Evolutionary conservation across 2,329 filamentous ascomycete species (phyloP).

Genomic region (Chaetomium strumarium): DNA sequence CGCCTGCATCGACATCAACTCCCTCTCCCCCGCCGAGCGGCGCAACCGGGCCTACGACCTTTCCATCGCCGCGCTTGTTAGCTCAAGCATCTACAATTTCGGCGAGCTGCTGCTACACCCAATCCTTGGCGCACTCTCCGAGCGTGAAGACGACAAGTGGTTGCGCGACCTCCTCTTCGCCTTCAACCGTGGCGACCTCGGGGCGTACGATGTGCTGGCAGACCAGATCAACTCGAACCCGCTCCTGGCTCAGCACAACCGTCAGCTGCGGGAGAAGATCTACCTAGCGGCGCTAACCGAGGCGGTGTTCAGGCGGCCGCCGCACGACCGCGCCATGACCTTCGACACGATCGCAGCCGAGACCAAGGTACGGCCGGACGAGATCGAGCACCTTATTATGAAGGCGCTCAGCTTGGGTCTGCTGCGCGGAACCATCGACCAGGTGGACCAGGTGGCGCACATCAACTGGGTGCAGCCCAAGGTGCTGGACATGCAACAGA

Average conservation of each 20-base stretch:
- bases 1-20: conserved; percentile 81
- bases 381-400: conserved; percentile 98
- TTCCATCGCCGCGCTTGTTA: conserved; percentile 85
- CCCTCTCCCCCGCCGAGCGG: conserved; percentile 68
- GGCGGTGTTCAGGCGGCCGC: conserved; percentile 89
- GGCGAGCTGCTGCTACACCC: conserved; percentile 97
- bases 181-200: conserved; percentile 92
- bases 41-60: conserved; percentile 85
- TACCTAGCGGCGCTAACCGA: conserved; percentile 94
- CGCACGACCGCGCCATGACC: conserved; percentile 90
- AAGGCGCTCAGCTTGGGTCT: conserved; percentile 94
- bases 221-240: conserved; percentile 75
- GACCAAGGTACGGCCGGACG: conserved; percentile 82
- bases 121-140: conserved; percentile 74
- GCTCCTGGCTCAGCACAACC: conserved; percentile 71
- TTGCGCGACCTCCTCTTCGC: conserved; percentile 92
- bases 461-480: conserved; percentile 99
- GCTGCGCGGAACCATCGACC: conserved; percentile 87
- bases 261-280: conserved; percentile 93
- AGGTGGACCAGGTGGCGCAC: conserved; percentile 87
- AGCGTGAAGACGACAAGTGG: conserved; percentile 72
- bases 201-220: conserved; percentile 76
- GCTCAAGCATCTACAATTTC: conserved; percentile 97
- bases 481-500: conserved; percentile 92
- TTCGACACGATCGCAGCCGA: conserved; percentile 84